A percentile compares a stretch with the other conserved stretches of the same genome.
phyloP scores from a whole-genome alignment of 73 alveolate species.

The Tetrahymena borealis region DNA sequence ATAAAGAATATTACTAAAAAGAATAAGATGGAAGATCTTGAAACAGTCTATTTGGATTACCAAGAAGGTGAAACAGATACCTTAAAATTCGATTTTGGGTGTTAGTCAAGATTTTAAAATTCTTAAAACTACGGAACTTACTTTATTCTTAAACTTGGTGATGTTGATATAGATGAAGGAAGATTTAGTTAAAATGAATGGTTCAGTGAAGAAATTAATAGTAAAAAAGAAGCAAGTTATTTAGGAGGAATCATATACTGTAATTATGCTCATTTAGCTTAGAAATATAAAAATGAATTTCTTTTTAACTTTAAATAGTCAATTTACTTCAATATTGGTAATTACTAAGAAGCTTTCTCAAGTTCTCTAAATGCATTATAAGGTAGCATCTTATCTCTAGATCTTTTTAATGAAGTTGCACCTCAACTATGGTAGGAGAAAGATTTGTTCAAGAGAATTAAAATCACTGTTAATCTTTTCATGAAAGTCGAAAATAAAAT shows the following conservation, averaged over 20 bases:
- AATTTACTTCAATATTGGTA: background rate
- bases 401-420: background rate
- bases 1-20: background rate
- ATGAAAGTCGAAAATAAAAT: background rate
- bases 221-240: background rate
- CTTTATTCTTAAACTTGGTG: too few relatives aligned
- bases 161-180: background rate
- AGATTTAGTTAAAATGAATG: background rate
- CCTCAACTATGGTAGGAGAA: background rate
- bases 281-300: background rate
- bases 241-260: background rate
- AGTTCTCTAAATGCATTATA: background rate
- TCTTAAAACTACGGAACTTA: background rate
- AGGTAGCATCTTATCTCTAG: background rate
- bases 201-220: background rate
- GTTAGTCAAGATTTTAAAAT: background rate
- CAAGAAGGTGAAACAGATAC: background rate
- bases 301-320: background rate
- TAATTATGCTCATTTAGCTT: background rate
- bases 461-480: background rate
- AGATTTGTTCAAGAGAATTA: background rate
- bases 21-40: background rate
- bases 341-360: background rate
- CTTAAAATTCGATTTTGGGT: background rate
- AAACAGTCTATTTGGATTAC: background rate